phyloP scores from a whole-genome alignment of 495 filamentous ascomycete species.

The Hypoxylon crocopeplum region DNA sequence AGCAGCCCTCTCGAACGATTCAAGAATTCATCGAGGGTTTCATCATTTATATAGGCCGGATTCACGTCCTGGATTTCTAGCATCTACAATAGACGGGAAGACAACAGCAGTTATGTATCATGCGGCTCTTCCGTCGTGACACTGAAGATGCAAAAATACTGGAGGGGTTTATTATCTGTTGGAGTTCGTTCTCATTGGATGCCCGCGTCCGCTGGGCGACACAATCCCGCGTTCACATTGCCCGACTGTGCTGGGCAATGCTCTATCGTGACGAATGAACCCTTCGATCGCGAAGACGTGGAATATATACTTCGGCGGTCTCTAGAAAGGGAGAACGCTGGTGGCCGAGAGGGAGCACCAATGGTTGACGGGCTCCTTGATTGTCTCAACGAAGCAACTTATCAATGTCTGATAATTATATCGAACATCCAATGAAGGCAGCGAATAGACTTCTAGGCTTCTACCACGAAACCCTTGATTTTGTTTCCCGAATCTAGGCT shows the following conservation, averaged over 20 bases:
- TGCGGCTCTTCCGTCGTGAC: slow-evolving; percentile 28
- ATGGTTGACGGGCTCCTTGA: no score
- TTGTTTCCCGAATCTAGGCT: no score
- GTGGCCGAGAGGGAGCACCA: no score
- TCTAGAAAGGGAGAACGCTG: no score
- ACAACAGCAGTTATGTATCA: background rate
- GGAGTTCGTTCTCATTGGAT: slow-evolving; percentile 14
- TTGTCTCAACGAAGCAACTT: no score
- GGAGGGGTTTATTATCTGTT: slow-evolving; percentile 9
- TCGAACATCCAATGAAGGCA: no score
- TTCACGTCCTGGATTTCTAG: background rate
- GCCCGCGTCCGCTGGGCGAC: background rate
- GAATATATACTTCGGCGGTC: no score
- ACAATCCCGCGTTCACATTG: slow-evolving; percentile 8
- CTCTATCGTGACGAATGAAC: no score
- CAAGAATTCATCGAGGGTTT: background rate
- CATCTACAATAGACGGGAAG: background rate
- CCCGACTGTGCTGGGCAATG: slow-evolving; percentile 7
- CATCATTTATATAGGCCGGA: slow-evolving; percentile 12
- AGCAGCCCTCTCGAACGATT: background rate
- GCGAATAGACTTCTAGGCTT: no score
- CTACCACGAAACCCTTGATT: no score
- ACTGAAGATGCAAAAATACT: slow-evolving; percentile 12
- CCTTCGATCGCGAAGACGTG: no score
- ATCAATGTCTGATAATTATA: no score